Percentiles rank a stretch among this genome's conserved stretches.
phyloP scores from a whole-genome alignment of 768 basidiomycete genomes.

The Macrocybe gigantea region DNA sequence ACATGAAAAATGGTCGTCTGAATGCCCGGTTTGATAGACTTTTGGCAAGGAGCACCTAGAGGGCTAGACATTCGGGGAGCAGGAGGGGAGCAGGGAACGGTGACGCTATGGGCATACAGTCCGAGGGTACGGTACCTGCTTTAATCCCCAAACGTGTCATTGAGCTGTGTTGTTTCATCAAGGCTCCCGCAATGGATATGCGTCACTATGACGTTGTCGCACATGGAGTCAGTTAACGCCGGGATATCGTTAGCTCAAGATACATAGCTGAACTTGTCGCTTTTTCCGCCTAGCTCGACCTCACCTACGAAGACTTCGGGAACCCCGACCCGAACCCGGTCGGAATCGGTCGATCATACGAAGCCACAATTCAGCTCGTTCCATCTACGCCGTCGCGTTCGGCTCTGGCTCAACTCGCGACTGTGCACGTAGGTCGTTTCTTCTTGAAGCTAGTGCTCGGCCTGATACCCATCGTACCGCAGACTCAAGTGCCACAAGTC shows the following conservation, averaged over 20 bases:
- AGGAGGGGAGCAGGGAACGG: slow-evolving; percentile 18
- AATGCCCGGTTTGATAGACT: slow-evolving; percentile 17
- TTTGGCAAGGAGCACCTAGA: slow-evolving; percentile 31
- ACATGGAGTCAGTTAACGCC: slow-evolving; percentile 22
- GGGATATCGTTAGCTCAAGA: neutral
- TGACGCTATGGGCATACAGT: slow-evolving; percentile 33
- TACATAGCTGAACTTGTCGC: neutral
- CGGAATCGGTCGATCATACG: slow-evolving; percentile 32
- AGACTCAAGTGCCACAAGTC: slow-evolving; percentile 27
- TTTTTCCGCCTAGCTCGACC: slow-evolving; percentile 20
- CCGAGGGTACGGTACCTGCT: slow-evolving; percentile 17
- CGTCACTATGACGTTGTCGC: slow-evolving; percentile 31
- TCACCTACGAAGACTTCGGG: slow-evolving; percentile 33
- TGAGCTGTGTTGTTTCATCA: neutral
- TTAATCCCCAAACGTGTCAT: too few species aligned
- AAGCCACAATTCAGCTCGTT: slow-evolving; percentile 27
- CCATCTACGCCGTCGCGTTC: slow-evolving; percentile 24
- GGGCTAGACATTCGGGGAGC: slow-evolving; percentile 29
- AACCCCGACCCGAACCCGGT: slow-evolving; percentile 29
- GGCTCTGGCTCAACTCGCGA: slow-evolving; percentile 21
- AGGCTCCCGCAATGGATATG: slow-evolving; percentile 31
- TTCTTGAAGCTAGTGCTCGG: neutral
- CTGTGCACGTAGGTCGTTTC: slow-evolving; percentile 15
- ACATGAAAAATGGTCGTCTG: neutral
- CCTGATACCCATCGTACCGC: neutral